These are phyloP conservation scores for Ophiocordyceps camponoti-saundersi DNA, from an alignment of 2,329 filamentous ascomycete species.

Conservation along the genomic window DNA sequence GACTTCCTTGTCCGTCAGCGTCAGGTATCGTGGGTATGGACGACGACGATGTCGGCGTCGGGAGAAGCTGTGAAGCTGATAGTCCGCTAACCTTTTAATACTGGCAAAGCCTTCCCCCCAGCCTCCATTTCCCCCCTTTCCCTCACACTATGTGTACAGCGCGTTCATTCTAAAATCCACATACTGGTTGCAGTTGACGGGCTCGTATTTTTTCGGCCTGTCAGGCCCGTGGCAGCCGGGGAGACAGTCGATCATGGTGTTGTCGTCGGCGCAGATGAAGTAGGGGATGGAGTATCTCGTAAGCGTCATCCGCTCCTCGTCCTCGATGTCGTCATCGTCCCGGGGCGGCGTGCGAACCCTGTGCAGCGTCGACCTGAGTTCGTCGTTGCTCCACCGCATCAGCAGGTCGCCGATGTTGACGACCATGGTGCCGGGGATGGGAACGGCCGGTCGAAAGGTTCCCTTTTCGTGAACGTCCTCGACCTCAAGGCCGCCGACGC, in stretches of 20 bases:
- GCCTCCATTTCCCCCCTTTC: too few relatives aligned
- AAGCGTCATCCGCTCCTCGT: constrained; percentile 21
- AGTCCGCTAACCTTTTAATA: background rate
- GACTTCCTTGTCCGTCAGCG: background rate
- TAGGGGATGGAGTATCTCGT: constrained; percentile 43
- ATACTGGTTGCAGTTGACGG: constrained; percentile 14
- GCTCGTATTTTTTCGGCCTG: constrained; percentile 31
- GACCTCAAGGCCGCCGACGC: constrained; percentile 27
- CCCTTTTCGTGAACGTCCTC: constrained; percentile 17
- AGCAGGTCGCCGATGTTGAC: constrained; percentile 22
- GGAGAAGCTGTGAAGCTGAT: too few relatives aligned
- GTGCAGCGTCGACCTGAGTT: constrained; percentile 17
- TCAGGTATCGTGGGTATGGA: too few relatives aligned
- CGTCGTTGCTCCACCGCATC: constrained; percentile 21
- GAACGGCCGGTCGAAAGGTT: constrained; percentile 14
- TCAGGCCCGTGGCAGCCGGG: constrained; percentile 23
- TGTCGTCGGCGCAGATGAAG: constrained; percentile 33
- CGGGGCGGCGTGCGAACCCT: constrained; percentile 22
- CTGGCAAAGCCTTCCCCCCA: background rate
- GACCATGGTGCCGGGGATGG: constrained; percentile 16
- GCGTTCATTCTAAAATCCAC: constrained; percentile 11
- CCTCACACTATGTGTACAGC: constrained; percentile 2
- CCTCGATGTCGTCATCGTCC: constrained; percentile 5
- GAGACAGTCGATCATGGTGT: constrained; percentile 33
- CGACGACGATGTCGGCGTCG: too few relatives aligned